Evolutionary conservation across 2,329 filamentous ascomycete genomes (phyloP), one percentile per base, ranked within the genome.

Genomic region (Apiospora rasikravindrae): DNA sequence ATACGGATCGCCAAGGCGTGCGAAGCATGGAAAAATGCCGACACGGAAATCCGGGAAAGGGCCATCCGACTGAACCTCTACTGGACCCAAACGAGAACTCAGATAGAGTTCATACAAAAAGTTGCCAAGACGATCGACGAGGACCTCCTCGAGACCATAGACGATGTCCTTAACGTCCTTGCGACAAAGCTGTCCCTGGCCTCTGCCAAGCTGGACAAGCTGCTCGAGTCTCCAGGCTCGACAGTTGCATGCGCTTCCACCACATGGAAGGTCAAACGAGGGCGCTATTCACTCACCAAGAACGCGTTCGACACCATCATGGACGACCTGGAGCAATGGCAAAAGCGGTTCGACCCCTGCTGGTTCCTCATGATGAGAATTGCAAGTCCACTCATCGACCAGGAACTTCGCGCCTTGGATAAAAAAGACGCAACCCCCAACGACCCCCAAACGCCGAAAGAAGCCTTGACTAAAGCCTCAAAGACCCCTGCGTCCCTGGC

Each of bases 361-460:
- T 71, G 51, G 51, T 69, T 64, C 24, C 44, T 69, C 8, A 71
- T 71, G n/a, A 24, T 71, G 19, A 71, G 29, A n/a, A 71, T 71
- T n/a, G 67, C 47, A 1, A 47, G 64, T 4, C 40, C 42, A 0
- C 13, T 67, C n/a, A 67, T 67, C 14, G 64, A 67, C n/a, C 37
- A 42, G 11, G 64, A 44, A 16, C 64, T 67, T 26, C 13, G n/a
- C n/a, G 40, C 29, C 4, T 11, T 42, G n/a, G 26, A 26, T 4
- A 22, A 67, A 11, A 42, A 24, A 11, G 33, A 67, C 64, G 19
- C n/a, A 37, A 4, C 1, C 37, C 8, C 33, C 42, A 26, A 67
- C 40, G 37, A 24, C 13, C 29, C 29, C 0, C 26, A 19, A 3
- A 19, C 8, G 1, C 26, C 4, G 3, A 33, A 33, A 29, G 26